Evolutionary conservation across 108 stramenopile species (phyloP).

Genomic region (Skeletonema menzelii): DNA sequence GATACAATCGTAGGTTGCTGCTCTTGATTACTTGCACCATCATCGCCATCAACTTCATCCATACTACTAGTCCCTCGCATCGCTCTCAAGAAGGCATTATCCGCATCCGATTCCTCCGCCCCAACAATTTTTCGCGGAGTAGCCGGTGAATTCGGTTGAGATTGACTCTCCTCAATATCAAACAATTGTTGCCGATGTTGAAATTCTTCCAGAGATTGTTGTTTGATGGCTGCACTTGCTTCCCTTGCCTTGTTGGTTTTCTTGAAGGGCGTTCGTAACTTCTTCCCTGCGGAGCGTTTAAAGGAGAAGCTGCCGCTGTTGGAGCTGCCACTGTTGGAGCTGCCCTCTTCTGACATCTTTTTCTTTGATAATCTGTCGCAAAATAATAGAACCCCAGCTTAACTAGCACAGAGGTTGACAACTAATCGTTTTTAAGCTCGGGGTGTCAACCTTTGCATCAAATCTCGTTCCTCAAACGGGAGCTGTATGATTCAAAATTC

Average conservation of each 20-base stretch:
- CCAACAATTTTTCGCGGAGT: neutral
- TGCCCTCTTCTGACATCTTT: neutral
- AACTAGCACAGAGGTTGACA: neutral
- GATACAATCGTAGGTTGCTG: neutral
- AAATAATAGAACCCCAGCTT: neutral
- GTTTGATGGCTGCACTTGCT: neutral
- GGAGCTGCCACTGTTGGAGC: neutral
- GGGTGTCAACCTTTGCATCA: neutral
- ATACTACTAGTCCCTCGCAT: slow-evolving; percentile 18
- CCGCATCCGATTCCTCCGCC: slow-evolving; percentile 4
- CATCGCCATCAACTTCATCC: neutral
- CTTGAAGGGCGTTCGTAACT: neutral
- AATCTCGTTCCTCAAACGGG: neutral
- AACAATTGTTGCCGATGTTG: neutral
- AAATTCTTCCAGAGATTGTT: neutral
- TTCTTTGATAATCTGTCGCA: neutral
- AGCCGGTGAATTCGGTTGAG: neutral
- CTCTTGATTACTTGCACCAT: neutral
- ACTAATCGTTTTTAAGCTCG: neutral
- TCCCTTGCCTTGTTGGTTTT: neutral
- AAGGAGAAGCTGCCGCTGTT: neutral
- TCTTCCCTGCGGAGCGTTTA: neutral
- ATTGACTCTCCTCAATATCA: neutral
- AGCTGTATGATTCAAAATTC: neutral
- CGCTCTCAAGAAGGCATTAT: slow-evolving; percentile 22